A percentile compares a stretch with the other conserved stretches of the same genome.
These are phyloP conservation scores for Fusarium udum DNA, from an alignment of 2,329 filamentous ascomycete species.

Conservation along the genomic window DNA sequence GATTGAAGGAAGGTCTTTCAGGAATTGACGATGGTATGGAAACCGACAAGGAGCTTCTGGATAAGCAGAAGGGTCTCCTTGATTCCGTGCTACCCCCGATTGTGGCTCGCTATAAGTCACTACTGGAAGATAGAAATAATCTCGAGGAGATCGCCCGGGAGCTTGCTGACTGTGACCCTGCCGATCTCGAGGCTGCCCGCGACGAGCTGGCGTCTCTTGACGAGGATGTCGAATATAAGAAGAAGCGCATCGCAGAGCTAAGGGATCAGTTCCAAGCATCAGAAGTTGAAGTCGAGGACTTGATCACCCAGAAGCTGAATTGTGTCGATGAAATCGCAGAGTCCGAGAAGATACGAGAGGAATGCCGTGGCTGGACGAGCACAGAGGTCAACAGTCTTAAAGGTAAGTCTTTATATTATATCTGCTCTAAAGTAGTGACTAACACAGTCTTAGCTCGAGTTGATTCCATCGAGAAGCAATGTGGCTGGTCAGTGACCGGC, in stretches of 20 bases:
- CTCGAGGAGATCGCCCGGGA: constrained; percentile 78
- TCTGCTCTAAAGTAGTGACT: constrained; percentile 40
- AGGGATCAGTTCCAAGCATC: constrained; percentile 74
- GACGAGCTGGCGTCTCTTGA: constrained; percentile 72
- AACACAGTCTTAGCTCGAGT: constrained; percentile 67
- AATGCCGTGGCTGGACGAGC: constrained; percentile 88
- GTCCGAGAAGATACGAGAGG: constrained; percentile 84
- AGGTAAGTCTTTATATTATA: constrained; percentile 57
- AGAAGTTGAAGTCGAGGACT: constrained; percentile 69
- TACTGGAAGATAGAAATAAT: constrained; percentile 72
- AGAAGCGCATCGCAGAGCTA: constrained; percentile 71
- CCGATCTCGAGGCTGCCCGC: constrained; percentile 79
- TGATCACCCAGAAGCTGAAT: constrained; percentile 73
- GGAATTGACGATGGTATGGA: constrained; percentile 81
- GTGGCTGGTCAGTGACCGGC: constrained; percentile 78
- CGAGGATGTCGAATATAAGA: constrained; percentile 75
- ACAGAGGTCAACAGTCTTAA: constrained; percentile 83
- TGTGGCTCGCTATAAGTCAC: constrained; percentile 65
- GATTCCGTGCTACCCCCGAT: constrained; percentile 73
- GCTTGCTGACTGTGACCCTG: constrained; percentile 81
- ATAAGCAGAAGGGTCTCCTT: constrained; percentile 74
- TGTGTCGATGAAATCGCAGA: constrained; percentile 80
- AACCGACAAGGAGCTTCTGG: constrained; percentile 73
- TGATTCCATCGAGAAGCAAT: constrained; percentile 69
- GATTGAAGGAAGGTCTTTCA: constrained; percentile 81